Conservation (phyloP, 176 grass and related monocot species). For the Themeda triandra region DNA sequence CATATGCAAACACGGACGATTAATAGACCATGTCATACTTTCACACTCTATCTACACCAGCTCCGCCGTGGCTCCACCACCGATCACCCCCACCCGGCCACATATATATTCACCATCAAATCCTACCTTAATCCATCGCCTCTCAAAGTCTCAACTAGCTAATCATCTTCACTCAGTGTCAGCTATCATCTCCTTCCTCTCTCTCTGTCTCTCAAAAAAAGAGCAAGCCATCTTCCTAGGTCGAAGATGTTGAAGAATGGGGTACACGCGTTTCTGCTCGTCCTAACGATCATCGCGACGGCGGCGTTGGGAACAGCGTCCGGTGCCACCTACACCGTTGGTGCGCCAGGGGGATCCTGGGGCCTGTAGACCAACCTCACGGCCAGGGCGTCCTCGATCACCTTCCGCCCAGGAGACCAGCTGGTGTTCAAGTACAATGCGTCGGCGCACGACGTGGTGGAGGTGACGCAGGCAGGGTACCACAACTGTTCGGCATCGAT, state of each 20-base stretch:
- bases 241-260: no score
- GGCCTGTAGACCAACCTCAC: no score
- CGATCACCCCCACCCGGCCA: no score
- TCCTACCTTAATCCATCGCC: no score
- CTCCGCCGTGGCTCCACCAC: background rate
- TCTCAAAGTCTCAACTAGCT: no score
- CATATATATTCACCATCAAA: background rate
- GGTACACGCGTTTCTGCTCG: no score
- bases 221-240: no score
- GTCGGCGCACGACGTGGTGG: constrained; percentile 31
- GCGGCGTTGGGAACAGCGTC: background rate
- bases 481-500: no score
- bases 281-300: background rate
- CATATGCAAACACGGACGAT: background rate
- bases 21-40: background rate
- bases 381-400: constrained; percentile 19
- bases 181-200: no score
- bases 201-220: no score
- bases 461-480: no score
- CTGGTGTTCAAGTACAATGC: constrained; percentile 32
- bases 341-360: constrained; percentile 14
- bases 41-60: background rate
- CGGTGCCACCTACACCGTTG: constrained; percentile 35
- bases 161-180: background rate
- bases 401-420: constrained; percentile 29